Percentiles rank a stretch among this genome's conserved stretches.
Conservation (phyloP, 768 basidiomycete species). For the Dendrothele bispora region DNA sequence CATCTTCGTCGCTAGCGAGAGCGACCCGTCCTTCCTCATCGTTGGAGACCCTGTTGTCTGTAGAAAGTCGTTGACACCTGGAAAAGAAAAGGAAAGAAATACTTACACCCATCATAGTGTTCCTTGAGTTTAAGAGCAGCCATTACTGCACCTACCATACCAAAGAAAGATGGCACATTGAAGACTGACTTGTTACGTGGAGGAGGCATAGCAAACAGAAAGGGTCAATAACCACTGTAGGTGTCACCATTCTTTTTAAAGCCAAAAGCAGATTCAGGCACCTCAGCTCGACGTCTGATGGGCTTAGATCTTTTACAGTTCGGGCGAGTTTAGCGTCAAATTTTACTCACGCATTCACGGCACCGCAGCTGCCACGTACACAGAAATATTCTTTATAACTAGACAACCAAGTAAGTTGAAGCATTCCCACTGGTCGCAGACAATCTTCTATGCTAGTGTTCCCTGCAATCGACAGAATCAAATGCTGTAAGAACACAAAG, state of each 20-base stretch:
- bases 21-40: conserved; percentile 43
- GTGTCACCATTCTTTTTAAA: too few relatives aligned
- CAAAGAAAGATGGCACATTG: conserved; percentile 31
- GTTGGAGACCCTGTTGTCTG: conserved; percentile 42
- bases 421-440: too few relatives aligned
- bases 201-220: conserved; percentile 3
- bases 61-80: neutral
- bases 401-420: too few relatives aligned
- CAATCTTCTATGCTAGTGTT: conserved; percentile 21
- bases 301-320: too few relatives aligned
- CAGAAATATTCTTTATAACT: too few relatives aligned
- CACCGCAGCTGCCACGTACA: too few relatives aligned
- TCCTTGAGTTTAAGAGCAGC: conserved; percentile 48
- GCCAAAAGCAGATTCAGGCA: neutral
- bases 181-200: conserved; percentile 2
- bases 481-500: neutral
- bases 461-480: conserved; percentile 16
- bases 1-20: conserved; percentile 28
- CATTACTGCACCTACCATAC: conserved; percentile 44
- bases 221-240: neutral
- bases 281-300: too few relatives aligned
- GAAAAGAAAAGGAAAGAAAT: neutral
- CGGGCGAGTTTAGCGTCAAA: too few relatives aligned
- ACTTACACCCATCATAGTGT: conserved; percentile 46
- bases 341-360: too few relatives aligned